Evolutionary conservation across 768 basidiomycete genomes (phyloP).

Genomic region (Rickenella mellea): DNA sequence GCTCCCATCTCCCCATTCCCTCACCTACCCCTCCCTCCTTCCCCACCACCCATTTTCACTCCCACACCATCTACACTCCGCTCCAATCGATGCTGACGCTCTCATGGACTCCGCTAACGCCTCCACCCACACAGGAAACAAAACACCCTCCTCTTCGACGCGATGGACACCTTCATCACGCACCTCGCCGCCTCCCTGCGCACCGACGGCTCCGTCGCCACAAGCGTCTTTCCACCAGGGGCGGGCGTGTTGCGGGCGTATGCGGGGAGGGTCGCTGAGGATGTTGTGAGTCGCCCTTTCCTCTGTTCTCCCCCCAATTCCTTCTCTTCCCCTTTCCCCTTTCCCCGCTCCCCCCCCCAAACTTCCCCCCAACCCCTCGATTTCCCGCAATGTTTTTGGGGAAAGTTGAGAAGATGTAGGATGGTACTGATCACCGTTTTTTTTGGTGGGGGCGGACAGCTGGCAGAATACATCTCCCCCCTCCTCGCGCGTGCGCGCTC

Average conservation of each 20-base stretch:
- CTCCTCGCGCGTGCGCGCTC: slow-evolving; percentile 72
- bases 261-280: slow-evolving; percentile 72
- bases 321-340: slow-evolving; percentile 1
- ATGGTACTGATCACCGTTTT: not conserved
- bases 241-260: slow-evolving; percentile 75
- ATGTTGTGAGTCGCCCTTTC: slow-evolving; percentile 51
- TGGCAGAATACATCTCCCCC: slow-evolving; percentile 79
- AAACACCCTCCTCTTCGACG: slow-evolving; percentile 70
- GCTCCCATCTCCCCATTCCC: slow-evolving; percentile 1
- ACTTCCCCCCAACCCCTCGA: no score
- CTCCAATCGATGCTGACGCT: no score
- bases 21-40: not conserved
- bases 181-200: slow-evolving; percentile 52
- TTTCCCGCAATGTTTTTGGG: no score
- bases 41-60: no score
- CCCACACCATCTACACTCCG: no score
- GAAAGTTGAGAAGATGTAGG: no score
- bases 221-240: slow-evolving; percentile 75
- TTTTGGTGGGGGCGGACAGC: slow-evolving; percentile 31
- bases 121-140: slow-evolving; percentile 44
- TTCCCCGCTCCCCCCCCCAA: no score
- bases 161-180: slow-evolving; percentile 89
- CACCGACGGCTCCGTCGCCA: slow-evolving; percentile 73
- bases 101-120: no score
- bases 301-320: slow-evolving; percentile 2